Evolutionary conservation across 2,329 filamentous ascomycete species (phyloP), one percentile per base, ranked within the genome.

Genomic region (Fusarium siculi): DNA sequence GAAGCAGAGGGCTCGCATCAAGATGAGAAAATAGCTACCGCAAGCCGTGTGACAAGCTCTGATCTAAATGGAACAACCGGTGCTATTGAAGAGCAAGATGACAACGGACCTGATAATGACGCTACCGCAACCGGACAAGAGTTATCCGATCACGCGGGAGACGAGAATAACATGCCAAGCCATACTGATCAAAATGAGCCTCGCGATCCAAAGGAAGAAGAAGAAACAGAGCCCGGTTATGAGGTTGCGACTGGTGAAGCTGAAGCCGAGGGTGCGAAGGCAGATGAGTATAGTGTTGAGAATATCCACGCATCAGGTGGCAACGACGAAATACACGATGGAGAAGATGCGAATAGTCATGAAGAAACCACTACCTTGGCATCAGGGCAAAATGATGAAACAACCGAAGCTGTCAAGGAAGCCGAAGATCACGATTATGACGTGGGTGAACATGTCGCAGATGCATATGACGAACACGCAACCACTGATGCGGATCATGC

Each of bases 131-230:
- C 36, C 9, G 43, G 62, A 30, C 36, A 58, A 39, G 65, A 66
- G 42, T n/a, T 28, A 19, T 23, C 40, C 37, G 63, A 70, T 21
- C 42, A 56, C 43, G 19, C 40, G 14, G 66, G 66, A 55, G 66
- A 74, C 50, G 71, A 74, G 23, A 71, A 68, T 53, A 68, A 71
- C 39, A 63, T 56, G 14, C 68, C 70, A 62, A 73, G n/a, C 18
- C 66, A 55, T n/a, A 40, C 43, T 19, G 32, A 76, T n/a, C 61
- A 75, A 23, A 59, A 70, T n/a, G 68, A 72, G 18, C 53, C 56
- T 18, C 53, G 58, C 36, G 56, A 50, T 21, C 37, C 42, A 16
- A 47, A 75, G n/a, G 70, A 59, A 14, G 43, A 46, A 40, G 43
- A 30, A 61, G 34, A 36, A 32, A 19, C 49, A 18, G 54, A 52